phyloP scores from a whole-genome alignment of 768 basidiomycete genomes.

The Suillus americanus region DNA sequence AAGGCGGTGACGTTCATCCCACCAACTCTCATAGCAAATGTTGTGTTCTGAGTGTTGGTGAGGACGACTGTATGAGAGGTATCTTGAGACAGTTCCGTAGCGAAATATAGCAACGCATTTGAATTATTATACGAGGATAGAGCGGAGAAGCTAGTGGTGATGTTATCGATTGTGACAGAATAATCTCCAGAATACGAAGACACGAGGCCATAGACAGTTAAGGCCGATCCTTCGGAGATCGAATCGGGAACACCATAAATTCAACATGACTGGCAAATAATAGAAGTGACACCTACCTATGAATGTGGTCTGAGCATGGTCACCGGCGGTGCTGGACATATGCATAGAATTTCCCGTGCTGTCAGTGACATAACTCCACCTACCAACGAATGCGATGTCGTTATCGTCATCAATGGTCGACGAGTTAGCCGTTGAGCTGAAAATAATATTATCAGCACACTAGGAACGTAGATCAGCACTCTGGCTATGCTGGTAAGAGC shows the following conservation, averaged over 20 bases:
- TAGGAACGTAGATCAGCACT: slow-evolving; percentile 3
- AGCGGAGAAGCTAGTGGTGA: slow-evolving; percentile 47
- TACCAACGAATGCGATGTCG: slow-evolving; percentile 49
- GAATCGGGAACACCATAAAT: slow-evolving; percentile 9
- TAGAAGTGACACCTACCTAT: slow-evolving; percentile 38
- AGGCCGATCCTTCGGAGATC: slow-evolving; percentile 51
- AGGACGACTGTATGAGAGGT: slow-evolving; percentile 51
- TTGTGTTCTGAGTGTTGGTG: slow-evolving; percentile 53
- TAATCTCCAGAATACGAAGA: slow-evolving; percentile 59
- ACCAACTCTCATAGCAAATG: slow-evolving; percentile 47
- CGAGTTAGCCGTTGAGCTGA: slow-evolving; percentile 35
- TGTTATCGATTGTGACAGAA: slow-evolving; percentile 54
- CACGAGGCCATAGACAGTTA: slow-evolving; percentile 59
- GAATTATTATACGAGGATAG: slow-evolving; percentile 52
- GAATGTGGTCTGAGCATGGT: slow-evolving; percentile 44
- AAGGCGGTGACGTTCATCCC: slow-evolving; percentile 51
- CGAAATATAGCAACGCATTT: slow-evolving; percentile 60
- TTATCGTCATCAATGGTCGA: slow-evolving; percentile 43
- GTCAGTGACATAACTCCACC: slow-evolving; percentile 49
- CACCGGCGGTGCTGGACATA: slow-evolving; percentile 41
- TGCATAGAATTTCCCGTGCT: slow-evolving; percentile 29
- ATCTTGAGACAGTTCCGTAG: slow-evolving; percentile 56
- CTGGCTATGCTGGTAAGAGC: slow-evolving; percentile 12
- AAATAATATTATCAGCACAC: slow-evolving; percentile 21
- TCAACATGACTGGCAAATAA: neutral